Evolutionary conservation across 176 grass and related monocot genomes (phyloP).

Genomic region (Triticum dicoccoides): DNA sequence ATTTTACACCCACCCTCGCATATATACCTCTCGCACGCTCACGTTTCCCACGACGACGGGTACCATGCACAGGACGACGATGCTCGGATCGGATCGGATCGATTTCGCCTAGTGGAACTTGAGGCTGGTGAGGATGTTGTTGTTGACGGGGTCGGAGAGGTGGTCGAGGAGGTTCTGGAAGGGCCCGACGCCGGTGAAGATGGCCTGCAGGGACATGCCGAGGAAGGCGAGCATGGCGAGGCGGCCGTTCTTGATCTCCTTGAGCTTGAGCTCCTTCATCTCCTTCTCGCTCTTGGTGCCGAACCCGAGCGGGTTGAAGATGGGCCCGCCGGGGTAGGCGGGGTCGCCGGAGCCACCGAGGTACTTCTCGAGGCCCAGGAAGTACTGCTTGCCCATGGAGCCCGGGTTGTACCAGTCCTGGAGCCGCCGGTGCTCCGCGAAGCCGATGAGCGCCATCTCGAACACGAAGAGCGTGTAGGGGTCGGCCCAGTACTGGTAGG

Average conservation of each 20-base stretch:
- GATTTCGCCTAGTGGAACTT: conserved; percentile 74
- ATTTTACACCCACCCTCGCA: conserved; percentile 20
- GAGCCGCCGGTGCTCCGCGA: conserved; percentile 96
- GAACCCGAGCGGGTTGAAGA: conserved; percentile 91
- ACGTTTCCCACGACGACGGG: background rate
- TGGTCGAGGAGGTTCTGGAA: conserved; percentile 93
- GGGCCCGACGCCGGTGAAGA: conserved; percentile 74
- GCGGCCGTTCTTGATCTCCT: conserved; percentile 97
- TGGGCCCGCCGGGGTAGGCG: conserved; percentile 64
- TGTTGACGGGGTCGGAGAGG: conserved; percentile 80
- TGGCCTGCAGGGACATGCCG: conserved; percentile 61
- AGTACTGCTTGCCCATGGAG: conserved; percentile 89
- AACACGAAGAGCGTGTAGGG: conserved; percentile 93
- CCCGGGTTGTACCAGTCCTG: conserved; percentile 94
- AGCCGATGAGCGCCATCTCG: conserved; percentile 86
- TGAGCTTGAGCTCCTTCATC: conserved; percentile 77
- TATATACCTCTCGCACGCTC: background rate
- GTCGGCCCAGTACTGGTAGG: conserved; percentile 95
- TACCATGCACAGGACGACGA: background rate
- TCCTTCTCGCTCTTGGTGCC: conserved; percentile 75
- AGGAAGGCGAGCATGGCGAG: conserved; percentile 89
- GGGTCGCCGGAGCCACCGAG: conserved; percentile 79
- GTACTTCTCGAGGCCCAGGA: conserved; percentile 80
- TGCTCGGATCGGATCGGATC: background rate
- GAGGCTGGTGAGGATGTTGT: conserved; percentile 96